A percentile compares a stretch with the other conserved stretches of the same genome.
These are phyloP conservation scores for Polygonum maritimum DNA, from an alignment of 148 eudicot species.

Conservation along the genomic window DNA sequence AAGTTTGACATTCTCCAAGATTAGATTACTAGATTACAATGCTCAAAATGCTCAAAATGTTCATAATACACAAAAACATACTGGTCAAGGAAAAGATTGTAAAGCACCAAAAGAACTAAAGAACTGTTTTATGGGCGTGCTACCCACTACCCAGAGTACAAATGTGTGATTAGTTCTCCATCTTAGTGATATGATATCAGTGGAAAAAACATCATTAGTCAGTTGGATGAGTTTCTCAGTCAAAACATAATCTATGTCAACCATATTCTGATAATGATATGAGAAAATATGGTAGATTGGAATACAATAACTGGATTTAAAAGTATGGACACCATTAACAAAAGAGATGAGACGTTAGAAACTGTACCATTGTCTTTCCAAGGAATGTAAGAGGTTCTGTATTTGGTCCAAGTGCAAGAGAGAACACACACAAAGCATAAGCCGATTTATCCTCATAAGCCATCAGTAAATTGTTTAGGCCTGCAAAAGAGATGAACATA, in stretches of 20 bases:
- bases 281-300: not conserved
- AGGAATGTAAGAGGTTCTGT: constrained; percentile 72
- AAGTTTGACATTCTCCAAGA: not conserved
- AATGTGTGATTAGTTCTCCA: not conserved
- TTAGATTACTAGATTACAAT: not conserved
- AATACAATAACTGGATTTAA: not conserved
- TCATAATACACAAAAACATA: not conserved
- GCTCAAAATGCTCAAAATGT: not conserved
- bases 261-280: not conserved
- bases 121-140: not conserved
- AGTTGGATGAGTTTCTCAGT: not conserved
- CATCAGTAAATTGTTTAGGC: constrained; percentile 73
- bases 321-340: not conserved
- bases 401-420: constrained; percentile 78
- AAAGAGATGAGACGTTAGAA: not conserved
- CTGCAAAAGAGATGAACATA: constrained; percentile 23
- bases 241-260: not conserved
- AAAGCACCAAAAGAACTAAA: not conserved
- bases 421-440: constrained; percentile 79
- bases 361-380: constrained; percentile 74
- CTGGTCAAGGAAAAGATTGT: not conserved
- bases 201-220: not conserved
- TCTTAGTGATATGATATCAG: not conserved
- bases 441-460: constrained; percentile 97
- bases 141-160: not conserved